Conservation (phyloP, 352 stramenopile species). For the Phytopythium delawarense region DNA sequence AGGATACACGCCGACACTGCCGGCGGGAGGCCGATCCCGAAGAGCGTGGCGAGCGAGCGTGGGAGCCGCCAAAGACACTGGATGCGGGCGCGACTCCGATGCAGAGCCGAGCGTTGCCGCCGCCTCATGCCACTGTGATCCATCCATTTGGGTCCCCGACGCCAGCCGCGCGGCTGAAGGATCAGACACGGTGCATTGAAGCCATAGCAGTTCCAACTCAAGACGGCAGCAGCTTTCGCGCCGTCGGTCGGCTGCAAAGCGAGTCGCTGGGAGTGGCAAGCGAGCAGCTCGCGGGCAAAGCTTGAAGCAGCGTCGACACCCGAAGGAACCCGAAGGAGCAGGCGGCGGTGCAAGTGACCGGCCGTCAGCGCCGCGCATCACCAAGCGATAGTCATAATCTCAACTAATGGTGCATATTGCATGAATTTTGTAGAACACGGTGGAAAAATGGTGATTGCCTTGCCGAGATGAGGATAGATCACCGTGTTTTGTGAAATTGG, state of each 20-base stretch:
- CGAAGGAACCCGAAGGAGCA: background rate
- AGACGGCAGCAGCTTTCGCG: background rate
- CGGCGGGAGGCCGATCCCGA: background rate
- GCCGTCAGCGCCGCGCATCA: background rate
- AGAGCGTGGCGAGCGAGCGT: background rate
- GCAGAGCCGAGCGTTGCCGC: background rate
- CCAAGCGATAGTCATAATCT: background rate
- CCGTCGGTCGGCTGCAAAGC: background rate
- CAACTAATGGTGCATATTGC: no score
- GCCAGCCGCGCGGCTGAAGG: conserved; percentile 2
- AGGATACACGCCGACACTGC: background rate
- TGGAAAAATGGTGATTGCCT: background rate
- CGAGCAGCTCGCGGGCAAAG: background rate
- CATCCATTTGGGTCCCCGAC: background rate
- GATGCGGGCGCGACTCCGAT: background rate
- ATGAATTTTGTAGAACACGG: background rate
- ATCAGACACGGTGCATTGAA: background rate
- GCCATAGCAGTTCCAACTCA: no score
- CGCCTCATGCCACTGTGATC: background rate
- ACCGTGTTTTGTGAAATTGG: background rate
- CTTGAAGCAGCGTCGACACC: conserved; percentile 4
- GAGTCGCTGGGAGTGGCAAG: background rate
- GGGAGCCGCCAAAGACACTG: background rate
- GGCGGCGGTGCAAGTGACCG: conserved; percentile 3
- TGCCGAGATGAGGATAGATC: no score